These are phyloP conservation scores for Acacia crassicarpa DNA, from an alignment of 306 rosid genomes.

Conservation along the genomic window DNA sequence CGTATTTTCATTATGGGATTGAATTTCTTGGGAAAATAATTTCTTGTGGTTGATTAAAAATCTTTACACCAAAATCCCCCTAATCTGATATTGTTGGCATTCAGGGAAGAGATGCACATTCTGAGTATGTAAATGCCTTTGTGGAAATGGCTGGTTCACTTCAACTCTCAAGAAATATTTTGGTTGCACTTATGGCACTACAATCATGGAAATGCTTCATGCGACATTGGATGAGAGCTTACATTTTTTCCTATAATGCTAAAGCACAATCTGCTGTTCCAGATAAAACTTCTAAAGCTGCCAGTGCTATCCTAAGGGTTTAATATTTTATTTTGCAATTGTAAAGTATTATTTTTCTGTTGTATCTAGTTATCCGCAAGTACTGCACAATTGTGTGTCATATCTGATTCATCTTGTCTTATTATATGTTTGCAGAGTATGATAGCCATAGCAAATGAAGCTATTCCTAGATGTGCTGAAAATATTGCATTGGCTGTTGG, in stretches of 20 bases:
- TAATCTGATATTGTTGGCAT: constrained; percentile 31
- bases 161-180: constrained; percentile 84
- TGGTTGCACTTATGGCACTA: constrained; percentile 74
- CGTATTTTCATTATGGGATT: background rate
- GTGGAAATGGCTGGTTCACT: constrained; percentile 80
- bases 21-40: background rate
- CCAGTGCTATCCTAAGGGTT: constrained; percentile 81
- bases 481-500: constrained; percentile 94
- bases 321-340: constrained; percentile 26
- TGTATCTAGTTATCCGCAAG: constrained; percentile 20
- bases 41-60: background rate
- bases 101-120: constrained; percentile 65
- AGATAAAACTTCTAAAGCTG: constrained; percentile 77
- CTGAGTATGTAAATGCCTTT: constrained; percentile 70
- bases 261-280: constrained; percentile 53
- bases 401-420: constrained; percentile 34
- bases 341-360: constrained; percentile 17
- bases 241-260: constrained; percentile 46
- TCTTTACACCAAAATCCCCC: background rate
- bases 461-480: constrained; percentile 90
- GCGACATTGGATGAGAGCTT: constrained; percentile 83
- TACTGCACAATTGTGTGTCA: constrained; percentile 17
- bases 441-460: constrained; percentile 65
- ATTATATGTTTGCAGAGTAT: constrained; percentile 53
- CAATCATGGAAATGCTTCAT: constrained; percentile 92